Percentiles rank a stretch among this genome's conserved stretches.
Evolutionary conservation across 202 grass and related monocot genomes (phyloP).

Genomic region (Miscanthus sacchariflorus): DNA sequence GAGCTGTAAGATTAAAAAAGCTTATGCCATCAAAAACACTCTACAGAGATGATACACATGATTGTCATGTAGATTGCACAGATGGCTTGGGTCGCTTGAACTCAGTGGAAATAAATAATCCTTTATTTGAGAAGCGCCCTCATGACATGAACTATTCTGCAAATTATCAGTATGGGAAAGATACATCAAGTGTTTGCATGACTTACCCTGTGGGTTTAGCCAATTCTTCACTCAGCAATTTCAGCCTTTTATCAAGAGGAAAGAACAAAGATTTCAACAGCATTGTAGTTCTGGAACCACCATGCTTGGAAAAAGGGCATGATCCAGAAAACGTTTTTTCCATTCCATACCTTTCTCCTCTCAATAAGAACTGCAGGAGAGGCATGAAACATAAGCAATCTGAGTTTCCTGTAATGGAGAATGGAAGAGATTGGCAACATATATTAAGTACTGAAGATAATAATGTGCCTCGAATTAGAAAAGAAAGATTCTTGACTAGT

Average conservation of each 20-base stretch:
- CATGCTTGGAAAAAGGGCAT: conserved; percentile 43
- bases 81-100: conserved; percentile 45
- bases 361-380: conserved; percentile 45
- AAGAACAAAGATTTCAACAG: conserved; percentile 29
- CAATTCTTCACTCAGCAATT: conserved; percentile 50
- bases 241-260: conserved; percentile 35
- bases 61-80: conserved; percentile 26
- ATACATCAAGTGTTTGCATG: conserved; percentile 28
- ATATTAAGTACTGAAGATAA: conserved; percentile 31
- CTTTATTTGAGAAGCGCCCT: conserved; percentile 68
- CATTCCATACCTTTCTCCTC: conserved; percentile 35
- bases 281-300: conserved; percentile 70
- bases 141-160: conserved; percentile 51
- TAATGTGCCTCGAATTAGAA: conserved; percentile 33
- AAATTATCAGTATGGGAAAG: conserved; percentile 42
- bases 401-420: conserved; percentile 37
- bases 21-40: conserved; percentile 52
- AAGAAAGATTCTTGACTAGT: conserved; percentile 31
- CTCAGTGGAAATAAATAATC: conserved; percentile 63
- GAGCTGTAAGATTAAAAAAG: conserved; percentile 43
- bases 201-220: conserved; percentile 49
- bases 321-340: conserved; percentile 46
- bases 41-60: conserved; percentile 37
- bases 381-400: conserved; percentile 37
- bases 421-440: conserved; percentile 38